Percentiles rank a stretch among this genome's conserved stretches.
These are phyloP conservation scores for Lactarius evosmus DNA, from an alignment of 768 basidiomycete genomes.

Conservation along the genomic window DNA sequence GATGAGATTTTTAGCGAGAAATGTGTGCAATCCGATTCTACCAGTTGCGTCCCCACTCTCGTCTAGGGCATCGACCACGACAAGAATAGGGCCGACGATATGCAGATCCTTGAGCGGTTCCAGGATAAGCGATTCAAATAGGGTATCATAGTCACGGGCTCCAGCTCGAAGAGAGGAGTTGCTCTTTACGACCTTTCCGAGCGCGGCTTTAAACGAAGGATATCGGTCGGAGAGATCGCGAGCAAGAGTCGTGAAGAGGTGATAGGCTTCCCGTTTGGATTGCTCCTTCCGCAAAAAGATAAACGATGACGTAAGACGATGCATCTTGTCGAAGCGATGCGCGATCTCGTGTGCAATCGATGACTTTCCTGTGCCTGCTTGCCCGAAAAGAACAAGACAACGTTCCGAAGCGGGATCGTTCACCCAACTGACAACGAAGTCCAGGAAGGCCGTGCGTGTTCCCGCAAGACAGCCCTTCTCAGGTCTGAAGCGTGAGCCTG, in stretches of 20 bases:
- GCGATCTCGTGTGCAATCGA: not conserved
- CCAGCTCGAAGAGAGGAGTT: not conserved
- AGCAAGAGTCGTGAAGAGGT: conserved; percentile 2
- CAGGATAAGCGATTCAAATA: not conserved
- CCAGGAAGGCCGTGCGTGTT: not conserved
- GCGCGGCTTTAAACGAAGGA: not conserved
- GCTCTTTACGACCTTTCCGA: not conserved
- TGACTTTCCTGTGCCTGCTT: not conserved
- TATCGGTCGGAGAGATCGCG: not conserved
- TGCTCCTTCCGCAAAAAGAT: not conserved
- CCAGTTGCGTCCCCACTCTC: not conserved
- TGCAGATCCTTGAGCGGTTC: not conserved
- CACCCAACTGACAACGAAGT: not conserved
- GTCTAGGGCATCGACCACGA: conserved; percentile 2
- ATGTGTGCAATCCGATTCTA: not conserved
- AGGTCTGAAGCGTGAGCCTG: not conserved
- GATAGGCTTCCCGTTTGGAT: not conserved
- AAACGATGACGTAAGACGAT: not conserved
- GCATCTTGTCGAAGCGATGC: not conserved
- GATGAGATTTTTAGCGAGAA: not conserved
- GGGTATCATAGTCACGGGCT: not conserved
- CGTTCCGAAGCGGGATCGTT: not conserved
- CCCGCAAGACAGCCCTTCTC: not conserved
- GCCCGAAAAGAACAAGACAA: not conserved
- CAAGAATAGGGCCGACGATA: not conserved